phyloP scores from a whole-genome alignment of 208 protist genomes.

The Endotrypanum monterogeii region DNA sequence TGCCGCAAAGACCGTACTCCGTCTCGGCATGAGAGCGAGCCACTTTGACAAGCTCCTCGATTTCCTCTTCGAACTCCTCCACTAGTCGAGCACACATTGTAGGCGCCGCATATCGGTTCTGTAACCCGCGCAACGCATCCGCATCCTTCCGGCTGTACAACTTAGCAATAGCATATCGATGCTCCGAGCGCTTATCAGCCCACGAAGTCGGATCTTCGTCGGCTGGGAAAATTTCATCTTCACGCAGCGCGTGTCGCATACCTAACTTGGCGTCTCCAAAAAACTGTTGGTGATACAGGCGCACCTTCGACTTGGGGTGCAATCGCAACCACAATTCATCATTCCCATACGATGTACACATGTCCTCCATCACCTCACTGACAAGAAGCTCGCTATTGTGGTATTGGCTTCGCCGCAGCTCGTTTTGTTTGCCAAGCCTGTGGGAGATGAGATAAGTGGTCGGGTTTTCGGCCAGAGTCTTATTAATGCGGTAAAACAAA shows the following conservation, averaged over 20 bases:
- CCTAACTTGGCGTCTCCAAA: slow-evolving; percentile 19
- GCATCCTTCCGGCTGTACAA: slow-evolving; percentile 61
- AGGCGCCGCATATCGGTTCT: slow-evolving; percentile 23
- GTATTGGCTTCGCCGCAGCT: slow-evolving; percentile 48
- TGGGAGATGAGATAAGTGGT: slow-evolving; percentile 55
- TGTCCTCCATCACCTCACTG: slow-evolving; percentile 74
- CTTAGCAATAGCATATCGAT: slow-evolving; percentile 30
- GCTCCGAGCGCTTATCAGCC: slow-evolving; percentile 3
- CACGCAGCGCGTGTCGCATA: slow-evolving; percentile 26
- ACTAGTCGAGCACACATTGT: slow-evolving; percentile 57
- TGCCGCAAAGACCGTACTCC: slow-evolving; percentile 66
- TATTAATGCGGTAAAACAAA: slow-evolving; percentile 63
- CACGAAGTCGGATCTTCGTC: slow-evolving; percentile 18
- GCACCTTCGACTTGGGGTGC: slow-evolving; percentile 60
- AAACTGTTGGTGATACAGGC: slow-evolving; percentile 48
- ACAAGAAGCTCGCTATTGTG: slow-evolving; percentile 71
- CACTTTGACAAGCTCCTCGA: slow-evolving; percentile 54
- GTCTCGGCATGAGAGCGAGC: slow-evolving; percentile 42
- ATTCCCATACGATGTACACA: slow-evolving; percentile 45
- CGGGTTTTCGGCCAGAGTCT: slow-evolving; percentile 44
- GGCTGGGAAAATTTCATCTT: slow-evolving; percentile 33
- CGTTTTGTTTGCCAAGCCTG: slow-evolving; percentile 41
- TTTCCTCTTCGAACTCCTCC: slow-evolving; percentile 68
- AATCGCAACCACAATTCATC: slow-evolving; percentile 56
- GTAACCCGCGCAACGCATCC: slow-evolving; percentile 28